Conservation (phyloP, 2,329 filamentous ascomycete genomes). For the Sporothrix curviconia region DNA sequence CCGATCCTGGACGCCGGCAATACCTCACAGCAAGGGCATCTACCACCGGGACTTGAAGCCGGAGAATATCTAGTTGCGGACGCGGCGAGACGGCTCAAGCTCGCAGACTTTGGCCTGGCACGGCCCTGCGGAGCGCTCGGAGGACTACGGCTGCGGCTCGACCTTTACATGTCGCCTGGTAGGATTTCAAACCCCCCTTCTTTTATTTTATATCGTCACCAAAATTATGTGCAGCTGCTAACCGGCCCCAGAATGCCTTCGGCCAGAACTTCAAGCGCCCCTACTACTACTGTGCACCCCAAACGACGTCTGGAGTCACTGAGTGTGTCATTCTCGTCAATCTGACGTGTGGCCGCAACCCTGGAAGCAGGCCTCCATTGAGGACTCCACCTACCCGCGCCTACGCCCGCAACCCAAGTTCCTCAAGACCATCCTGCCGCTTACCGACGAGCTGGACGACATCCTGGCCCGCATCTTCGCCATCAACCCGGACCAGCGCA, state of each 20-base stretch:
- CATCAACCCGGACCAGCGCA: constrained; percentile 73
- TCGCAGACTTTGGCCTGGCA: constrained; percentile 95
- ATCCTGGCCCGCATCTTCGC: constrained; percentile 87
- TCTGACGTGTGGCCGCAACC: constrained; percentile 94
- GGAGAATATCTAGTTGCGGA: constrained; percentile 94
- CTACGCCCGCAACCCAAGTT: constrained; percentile 81
- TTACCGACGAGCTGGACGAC: constrained; percentile 82
- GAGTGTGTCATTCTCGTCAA: constrained; percentile 97
- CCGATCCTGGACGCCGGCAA: constrained; percentile 86
- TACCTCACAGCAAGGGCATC: constrained; percentile 89
- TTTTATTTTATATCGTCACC: neutral
- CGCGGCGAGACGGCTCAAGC: constrained; percentile 82
- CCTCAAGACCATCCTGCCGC: constrained; percentile 82
- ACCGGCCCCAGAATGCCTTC: constrained; percentile 71
- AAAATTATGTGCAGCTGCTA: constrained; percentile 20
- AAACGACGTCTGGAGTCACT: constrained; percentile 97
- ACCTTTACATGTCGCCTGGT: constrained; percentile 97
- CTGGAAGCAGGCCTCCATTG: constrained; percentile 95
- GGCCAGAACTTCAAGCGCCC: constrained; percentile 65
- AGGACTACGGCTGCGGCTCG: constrained; percentile 95
- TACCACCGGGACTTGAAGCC: constrained; percentile 98
- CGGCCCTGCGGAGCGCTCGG: constrained; percentile 75
- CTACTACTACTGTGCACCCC: constrained; percentile 85
- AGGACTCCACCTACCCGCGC: constrained; percentile 94
- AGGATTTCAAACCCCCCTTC: neutral